These are phyloP conservation scores for Ammopiptanthus mongolicus DNA, from an alignment of 306 rosid species.

Conservation along the genomic window DNA sequence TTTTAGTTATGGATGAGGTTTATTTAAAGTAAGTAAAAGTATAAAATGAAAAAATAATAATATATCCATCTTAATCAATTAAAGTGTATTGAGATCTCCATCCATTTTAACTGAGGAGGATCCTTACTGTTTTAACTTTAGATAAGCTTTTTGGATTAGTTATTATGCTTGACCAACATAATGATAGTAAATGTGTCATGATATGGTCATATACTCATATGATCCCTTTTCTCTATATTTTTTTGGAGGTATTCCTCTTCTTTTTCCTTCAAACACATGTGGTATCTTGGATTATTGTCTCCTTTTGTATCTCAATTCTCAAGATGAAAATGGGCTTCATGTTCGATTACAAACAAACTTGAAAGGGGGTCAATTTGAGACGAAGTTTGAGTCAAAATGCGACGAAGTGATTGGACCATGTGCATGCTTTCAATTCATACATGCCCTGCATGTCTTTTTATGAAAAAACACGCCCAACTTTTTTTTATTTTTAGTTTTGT, in stretches of 20 bases:
- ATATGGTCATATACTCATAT: neutral
- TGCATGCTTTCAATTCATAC: neutral
- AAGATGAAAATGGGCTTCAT: neutral
- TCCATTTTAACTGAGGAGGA: too few species aligned
- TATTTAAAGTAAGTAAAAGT: too few species aligned
- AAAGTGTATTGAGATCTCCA: too few species aligned
- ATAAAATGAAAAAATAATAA: too few species aligned
- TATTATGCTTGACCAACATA: neutral
- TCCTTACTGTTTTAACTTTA: too few species aligned
- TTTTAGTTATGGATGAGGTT: too few species aligned
- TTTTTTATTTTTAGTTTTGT: neutral
- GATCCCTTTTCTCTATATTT: neutral
- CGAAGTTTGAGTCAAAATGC: conserved; percentile 8
- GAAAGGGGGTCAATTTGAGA: neutral
- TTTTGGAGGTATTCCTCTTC: neutral
- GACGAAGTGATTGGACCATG: neutral
- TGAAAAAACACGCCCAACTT: neutral
- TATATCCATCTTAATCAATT: too few species aligned
- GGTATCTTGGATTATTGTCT: neutral
- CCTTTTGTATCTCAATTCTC: neutral
- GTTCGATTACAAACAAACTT: conserved; percentile 2
- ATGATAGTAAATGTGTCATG: neutral
- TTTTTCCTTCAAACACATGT: neutral
- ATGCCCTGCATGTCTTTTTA: neutral
- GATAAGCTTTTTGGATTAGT: too few species aligned